Percentiles rank a stretch among this genome's conserved stretches.
Evolutionary conservation across 306 rosid species (phyloP).

Genomic region (Fragaria ananassa): DNA sequence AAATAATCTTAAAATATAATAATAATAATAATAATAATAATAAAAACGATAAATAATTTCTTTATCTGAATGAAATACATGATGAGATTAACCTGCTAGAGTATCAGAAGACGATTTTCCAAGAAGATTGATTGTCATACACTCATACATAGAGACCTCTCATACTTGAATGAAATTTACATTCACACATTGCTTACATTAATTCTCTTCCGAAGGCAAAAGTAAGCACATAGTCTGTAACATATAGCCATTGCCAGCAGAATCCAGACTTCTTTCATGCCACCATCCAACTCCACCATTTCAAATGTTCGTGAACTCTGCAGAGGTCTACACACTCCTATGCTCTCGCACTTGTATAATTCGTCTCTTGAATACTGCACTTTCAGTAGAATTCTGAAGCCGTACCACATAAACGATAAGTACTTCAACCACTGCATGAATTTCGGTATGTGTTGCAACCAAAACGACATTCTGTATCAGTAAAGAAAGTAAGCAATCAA

Average conservation of each 20-base stretch:
- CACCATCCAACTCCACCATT: conserved; percentile 69
- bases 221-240: conserved; percentile 65
- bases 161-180: background rate
- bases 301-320: conserved; percentile 78
- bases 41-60: too few relatives aligned
- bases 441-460: conserved; percentile 78
- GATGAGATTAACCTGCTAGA: too few relatives aligned
- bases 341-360: conserved; percentile 64
- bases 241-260: conserved; percentile 66
- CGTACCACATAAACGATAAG: conserved; percentile 80
- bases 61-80: too few relatives aligned
- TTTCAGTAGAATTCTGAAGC: conserved; percentile 75
- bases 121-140: background rate
- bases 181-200: conserved; percentile 36
- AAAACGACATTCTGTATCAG: background rate
- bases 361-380: conserved; percentile 87
- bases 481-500: background rate
- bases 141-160: background rate
- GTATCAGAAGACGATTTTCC: too few relatives aligned
- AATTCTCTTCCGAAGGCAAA: conserved; percentile 60
- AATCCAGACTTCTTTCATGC: conserved; percentile 69
- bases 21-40: too few relatives aligned
- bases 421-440: conserved; percentile 90
- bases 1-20: too few relatives aligned
- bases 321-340: conserved; percentile 60